Evolutionary conservation across 345 rosid genomes (phyloP).

Genomic region (Camelina neglecta): DNA sequence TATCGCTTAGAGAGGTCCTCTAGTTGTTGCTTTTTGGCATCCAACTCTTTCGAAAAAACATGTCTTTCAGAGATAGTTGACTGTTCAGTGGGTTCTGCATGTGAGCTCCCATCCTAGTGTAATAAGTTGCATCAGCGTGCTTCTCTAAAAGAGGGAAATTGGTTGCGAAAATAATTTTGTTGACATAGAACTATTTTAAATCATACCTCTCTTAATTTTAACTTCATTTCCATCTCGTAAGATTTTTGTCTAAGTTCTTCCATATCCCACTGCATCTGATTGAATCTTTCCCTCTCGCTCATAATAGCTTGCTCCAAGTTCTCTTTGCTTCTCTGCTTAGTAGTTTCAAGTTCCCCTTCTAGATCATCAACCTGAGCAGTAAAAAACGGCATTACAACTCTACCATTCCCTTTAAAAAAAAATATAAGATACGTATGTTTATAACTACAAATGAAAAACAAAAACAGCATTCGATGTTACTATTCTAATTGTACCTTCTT

Average conservation of each 20-base stretch:
- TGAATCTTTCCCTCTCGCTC: slow-evolving; percentile 83
- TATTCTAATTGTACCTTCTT: slow-evolving; percentile 69
- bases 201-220: slow-evolving; percentile 73
- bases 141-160: slow-evolving; percentile 17
- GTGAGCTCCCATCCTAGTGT: slow-evolving; percentile 62
- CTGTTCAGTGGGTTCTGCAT: slow-evolving; percentile 47
- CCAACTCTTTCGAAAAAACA: slow-evolving; percentile 60
- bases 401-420: slow-evolving; percentile 3
- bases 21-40: slow-evolving; percentile 69
- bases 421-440: neutral
- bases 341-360: slow-evolving; percentile 91
- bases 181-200: slow-evolving; percentile 9
- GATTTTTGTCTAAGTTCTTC: slow-evolving; percentile 87
- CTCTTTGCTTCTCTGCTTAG: slow-evolving; percentile 89
- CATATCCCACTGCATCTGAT: slow-evolving; percentile 99
- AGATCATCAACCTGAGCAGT: slow-evolving; percentile 80
- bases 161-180: neutral
- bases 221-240: slow-evolving; percentile 88
- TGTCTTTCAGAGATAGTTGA: slow-evolving; percentile 50
- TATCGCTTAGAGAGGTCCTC: slow-evolving; percentile 65
- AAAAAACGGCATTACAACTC: slow-evolving; percentile 28
- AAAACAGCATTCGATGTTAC: slow-evolving; percentile 7
- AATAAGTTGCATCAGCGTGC: slow-evolving; percentile 33
- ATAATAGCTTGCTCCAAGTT: slow-evolving; percentile 87
- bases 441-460: neutral